Base-by-base conservation (phyloP, 2,329 filamentous ascomycete species). In the Phyllosticta citriasiana region DNA sequence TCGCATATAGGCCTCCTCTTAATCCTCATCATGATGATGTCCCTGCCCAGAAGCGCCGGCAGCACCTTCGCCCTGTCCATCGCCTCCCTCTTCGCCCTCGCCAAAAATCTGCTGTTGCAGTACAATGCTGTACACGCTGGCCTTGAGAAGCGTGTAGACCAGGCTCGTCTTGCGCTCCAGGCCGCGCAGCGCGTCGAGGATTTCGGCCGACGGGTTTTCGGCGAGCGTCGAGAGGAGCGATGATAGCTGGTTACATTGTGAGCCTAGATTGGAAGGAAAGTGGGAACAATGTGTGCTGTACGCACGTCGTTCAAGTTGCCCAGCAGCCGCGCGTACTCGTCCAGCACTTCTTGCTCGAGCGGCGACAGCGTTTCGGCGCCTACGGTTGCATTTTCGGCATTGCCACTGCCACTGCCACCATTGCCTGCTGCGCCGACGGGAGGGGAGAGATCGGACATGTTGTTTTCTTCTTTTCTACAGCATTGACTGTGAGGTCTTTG, bases 81-180 rank as follows among this genome's bases (percentile, higher is more conserved):
- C 72, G 55, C 64, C 65, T 14, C 66, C 72, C 25, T 70, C 70
- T 64, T 78, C 76, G 66, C 80, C 80, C 56, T 84, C 88, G 75
- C 87, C 89, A 65, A 88, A 86, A 69, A 96, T 91, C 82, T 97
- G 90, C 82, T 97, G 93, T 82, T 99, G 93, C 78, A 99, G 75
- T 64, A 99, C 92, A 78, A 99, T 99, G 72, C 89, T 96, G 78
- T 99, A 99, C 65, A 99, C 94, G 74, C 93, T 97, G 19, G 94
- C 93, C 79, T 99, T 99, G 72, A 99, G 82, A 72, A 97, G 77
- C 64, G 94, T 99, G 75, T 96, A 97, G 24, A 97, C 93, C 60
- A 96, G 80, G 67, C 91, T 91, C 53, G 93, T 97, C 80, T 97
- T 97, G 68, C 94, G 82, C 79, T 99, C 94, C 60, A 99, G 80